Evolutionary conservation across 1,284 basidiomycete species (phyloP).

Genomic region (Irpex lacteus): DNA sequence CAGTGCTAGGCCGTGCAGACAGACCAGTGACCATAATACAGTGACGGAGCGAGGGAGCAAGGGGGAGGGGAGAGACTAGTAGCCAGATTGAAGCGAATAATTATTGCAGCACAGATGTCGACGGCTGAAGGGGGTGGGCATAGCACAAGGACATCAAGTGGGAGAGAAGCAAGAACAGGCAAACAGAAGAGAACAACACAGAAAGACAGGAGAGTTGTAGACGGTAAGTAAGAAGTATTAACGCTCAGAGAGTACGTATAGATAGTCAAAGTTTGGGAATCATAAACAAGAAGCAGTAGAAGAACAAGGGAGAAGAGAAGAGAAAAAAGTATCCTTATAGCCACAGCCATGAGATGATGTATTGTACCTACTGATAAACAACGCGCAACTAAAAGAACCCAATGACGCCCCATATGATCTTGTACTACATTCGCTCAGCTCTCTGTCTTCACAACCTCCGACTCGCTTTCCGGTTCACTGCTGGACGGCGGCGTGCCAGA

Average conservation of each 20-base stretch:
- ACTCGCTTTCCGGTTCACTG: slow-evolving; percentile 53
- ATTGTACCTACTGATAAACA: background rate
- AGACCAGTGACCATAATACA: background rate
- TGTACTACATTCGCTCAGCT: slow-evolving; percentile 16
- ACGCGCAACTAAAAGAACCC: background rate
- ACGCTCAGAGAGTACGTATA: slow-evolving; percentile 9
- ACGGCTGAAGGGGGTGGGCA: background rate
- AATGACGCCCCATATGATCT: background rate
- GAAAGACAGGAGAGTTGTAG: background rate
- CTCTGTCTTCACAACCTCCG: slow-evolving; percentile 48
- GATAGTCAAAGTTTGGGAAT: slow-evolving; percentile 8
- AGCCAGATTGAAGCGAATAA: slow-evolving; percentile 16
- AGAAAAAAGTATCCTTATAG: background rate
- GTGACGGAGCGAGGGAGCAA: background rate
- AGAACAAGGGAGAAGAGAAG: slow-evolving; percentile 3
- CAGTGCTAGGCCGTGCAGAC: background rate
- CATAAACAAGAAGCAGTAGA: slow-evolving; percentile 1
- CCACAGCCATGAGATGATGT: slow-evolving; percentile 1
- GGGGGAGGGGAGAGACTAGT: slow-evolving; percentile 18
- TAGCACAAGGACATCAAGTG: background rate
- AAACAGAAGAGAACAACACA: slow-evolving; percentile 13
- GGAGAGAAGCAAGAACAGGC: background rate
- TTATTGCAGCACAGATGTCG: slow-evolving; percentile 2
- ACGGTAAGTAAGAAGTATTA: slow-evolving; percentile 5
- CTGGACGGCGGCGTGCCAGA: slow-evolving; percentile 41